Base-by-base conservation (phyloP, 139 green algal genomes). In the Chlorella sp. region DNA sequence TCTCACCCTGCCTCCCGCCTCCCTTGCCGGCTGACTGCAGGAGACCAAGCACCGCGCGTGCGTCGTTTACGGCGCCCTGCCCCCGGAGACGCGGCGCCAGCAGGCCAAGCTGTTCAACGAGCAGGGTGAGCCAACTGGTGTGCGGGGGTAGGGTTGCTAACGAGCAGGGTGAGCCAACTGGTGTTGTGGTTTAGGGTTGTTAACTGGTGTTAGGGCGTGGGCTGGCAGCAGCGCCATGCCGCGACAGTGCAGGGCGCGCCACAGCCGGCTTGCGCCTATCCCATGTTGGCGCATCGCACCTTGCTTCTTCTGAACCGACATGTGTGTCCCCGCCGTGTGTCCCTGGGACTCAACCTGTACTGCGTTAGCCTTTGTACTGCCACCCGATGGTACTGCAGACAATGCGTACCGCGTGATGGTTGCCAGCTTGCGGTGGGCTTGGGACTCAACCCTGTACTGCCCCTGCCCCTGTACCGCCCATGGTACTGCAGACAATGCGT, bases 361-460 rank as follows among this genome's bases (percentile, higher is more conserved):
- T 4, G 66, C 66, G n/a, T n/a, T n/a, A n/a, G n/a, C n/a, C 66
- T n/a, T 14, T 30, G 66, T 73, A 30, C 66, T 4, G 66, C 66
- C 26, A 30, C 26, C 73, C 73, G 2, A 42, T 30, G n/a, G 57
- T 36, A 7, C 34, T 77, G 82, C 92, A 30, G 89, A 94, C 81
- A 95, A 75, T 71, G 94, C 91, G 1, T 97, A 96, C 87, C 68
- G 94, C 24, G 95, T 99, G 71, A 91, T 99, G 85, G 95, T 99
- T 40, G 98, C 98, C 26, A 96, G 91, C 18, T 99, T 89, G 98
- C 98, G 9, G 95, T 99, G 32, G 98, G 98, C 16, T 99, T 99
- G 97, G 98, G 98, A 7, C 92, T 99, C 53, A 99, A 99, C 93
- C 5, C 5, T 73, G 26, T 15, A 7, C 66, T 14, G 66, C 19